Evolutionary conservation across 805 yeast species (phyloP).

Genomic region (Candida hungchunana): DNA sequence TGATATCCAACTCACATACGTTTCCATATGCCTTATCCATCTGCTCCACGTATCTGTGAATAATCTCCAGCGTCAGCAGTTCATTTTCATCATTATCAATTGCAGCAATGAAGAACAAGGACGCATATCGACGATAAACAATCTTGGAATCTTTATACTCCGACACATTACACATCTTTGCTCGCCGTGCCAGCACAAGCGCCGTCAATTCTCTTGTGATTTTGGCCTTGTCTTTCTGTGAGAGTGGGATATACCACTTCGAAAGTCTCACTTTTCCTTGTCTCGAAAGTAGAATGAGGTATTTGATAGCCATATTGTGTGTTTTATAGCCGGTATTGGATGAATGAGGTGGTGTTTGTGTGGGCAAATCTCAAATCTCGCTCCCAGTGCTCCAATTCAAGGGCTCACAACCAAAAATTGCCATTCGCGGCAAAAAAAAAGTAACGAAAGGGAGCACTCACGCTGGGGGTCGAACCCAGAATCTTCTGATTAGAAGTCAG

Average conservation of each 20-base stretch:
- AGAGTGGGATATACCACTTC: conserved; percentile 85
- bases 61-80: conserved; percentile 73
- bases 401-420: not conserved
- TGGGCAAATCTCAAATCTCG: too few species aligned
- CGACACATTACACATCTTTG: conserved; percentile 70
- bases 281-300: conserved; percentile 76
- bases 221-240: conserved; percentile 82
- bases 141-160: conserved; percentile 58
- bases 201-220: conserved; percentile 84
- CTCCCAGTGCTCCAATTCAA: too few species aligned
- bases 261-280: conserved; percentile 93
- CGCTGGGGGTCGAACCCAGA: conserved; percentile 55
- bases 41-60: conserved; percentile 92
- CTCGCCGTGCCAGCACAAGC: conserved; percentile 74
- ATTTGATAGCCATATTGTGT: conserved; percentile 65
- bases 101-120: conserved; percentile 85
- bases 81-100: conserved; percentile 84
- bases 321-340: not conserved
- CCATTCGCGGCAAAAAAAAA: conserved; percentile 3
- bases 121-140: conserved; percentile 89
- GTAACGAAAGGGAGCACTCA: conserved; percentile 35
- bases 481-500: conserved; percentile 52
- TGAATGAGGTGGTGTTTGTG: not conserved
- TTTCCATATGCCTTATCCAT: conserved; percentile 96
- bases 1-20: conserved; percentile 94